A percentile compares a stretch with the other conserved stretches of the same genome.
Conservation (phyloP, 2,329 filamentous ascomycete species). For the Fusarium buharicum region DNA sequence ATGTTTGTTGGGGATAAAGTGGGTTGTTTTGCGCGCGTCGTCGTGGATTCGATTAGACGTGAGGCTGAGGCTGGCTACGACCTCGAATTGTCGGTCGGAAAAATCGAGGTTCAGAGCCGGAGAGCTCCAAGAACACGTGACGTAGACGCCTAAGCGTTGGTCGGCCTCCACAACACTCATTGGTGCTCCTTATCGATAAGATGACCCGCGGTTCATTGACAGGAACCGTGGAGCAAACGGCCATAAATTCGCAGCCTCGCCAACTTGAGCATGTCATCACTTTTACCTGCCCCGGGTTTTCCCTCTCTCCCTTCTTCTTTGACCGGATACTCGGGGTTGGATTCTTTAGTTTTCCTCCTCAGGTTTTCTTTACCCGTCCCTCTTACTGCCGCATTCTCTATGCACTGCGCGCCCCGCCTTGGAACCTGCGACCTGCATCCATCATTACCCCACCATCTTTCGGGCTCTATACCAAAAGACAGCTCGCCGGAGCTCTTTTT, state of each 20-base stretch:
- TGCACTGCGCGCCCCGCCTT: conserved; percentile 26
- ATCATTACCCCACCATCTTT: conserved; percentile 36
- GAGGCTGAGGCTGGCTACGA: conserved; percentile 46
- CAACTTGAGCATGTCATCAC: conserved; percentile 42
- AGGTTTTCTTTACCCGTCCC: not conserved
- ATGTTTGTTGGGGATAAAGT: conserved; percentile 16
- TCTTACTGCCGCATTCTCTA: not conserved
- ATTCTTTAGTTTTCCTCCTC: not conserved
- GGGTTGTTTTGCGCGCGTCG: conserved; percentile 34
- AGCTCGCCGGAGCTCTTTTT: conserved; percentile 3
- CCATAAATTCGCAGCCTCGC: conserved; percentile 43
- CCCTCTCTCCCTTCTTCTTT: conserved; percentile 18
- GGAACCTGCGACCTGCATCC: conserved; percentile 18
- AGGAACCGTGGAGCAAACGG: conserved; percentile 16
- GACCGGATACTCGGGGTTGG: conserved; percentile 27
- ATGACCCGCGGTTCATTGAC: conserved; percentile 23
- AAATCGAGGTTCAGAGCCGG: conserved; percentile 41
- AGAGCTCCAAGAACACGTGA: conserved; percentile 43
- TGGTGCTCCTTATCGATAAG: conserved; percentile 40
- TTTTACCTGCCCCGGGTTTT: conserved; percentile 26
- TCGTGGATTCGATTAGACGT: conserved; percentile 39
- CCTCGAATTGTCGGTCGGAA: conserved; percentile 48
- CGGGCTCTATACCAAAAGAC: conserved; percentile 10
- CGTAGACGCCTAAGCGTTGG: not conserved
- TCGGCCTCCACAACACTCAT: conserved; percentile 22